Percentiles rank a stretch among this genome's conserved stretches.
Conservation (phyloP, 805 yeast species). For the Helenozyma baotianmanensis region DNA sequence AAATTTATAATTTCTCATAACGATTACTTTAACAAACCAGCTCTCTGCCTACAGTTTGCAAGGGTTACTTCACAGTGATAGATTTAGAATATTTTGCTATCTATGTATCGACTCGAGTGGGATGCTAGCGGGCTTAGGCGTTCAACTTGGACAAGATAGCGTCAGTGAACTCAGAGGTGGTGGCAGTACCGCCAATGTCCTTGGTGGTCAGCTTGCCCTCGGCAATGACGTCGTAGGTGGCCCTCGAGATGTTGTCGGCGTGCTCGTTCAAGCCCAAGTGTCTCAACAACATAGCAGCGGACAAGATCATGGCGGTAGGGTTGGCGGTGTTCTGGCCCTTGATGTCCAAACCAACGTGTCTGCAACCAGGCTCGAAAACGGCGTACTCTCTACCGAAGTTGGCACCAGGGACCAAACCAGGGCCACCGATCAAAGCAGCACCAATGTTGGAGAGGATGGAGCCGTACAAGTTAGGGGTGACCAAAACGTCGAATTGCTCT, state of each 20-base stretch:
- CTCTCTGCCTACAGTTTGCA: too few species aligned
- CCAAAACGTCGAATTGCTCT: constrained; percentile 96
- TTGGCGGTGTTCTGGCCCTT: constrained; percentile 92
- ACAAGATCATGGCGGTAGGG: constrained; percentile 96
- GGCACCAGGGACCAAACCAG: constrained; percentile 98
- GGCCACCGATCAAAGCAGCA: constrained; percentile 96
- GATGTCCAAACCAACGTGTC: constrained; percentile 97
- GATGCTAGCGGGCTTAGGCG: constrained; percentile 10
- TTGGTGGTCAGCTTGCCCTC: constrained; percentile 82
- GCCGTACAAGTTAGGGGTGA: constrained; percentile 97
- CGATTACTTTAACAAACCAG: too few species aligned
- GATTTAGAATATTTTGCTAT: constrained; percentile 8
- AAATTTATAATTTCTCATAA: too few species aligned
- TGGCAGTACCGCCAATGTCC: constrained; percentile 86
- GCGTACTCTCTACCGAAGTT: constrained; percentile 97
- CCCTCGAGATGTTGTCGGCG: constrained; percentile 84
- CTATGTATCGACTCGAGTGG: constrained; percentile 5
- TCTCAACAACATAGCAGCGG: constrained; percentile 87
- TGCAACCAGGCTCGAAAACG: constrained; percentile 98
- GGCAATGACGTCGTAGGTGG: constrained; percentile 84
- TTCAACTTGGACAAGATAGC: constrained; percentile 76
- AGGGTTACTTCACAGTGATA: too few species aligned
- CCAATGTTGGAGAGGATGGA: constrained; percentile 96
- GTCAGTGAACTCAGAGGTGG: constrained; percentile 91
- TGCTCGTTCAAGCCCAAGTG: constrained; percentile 84